A percentile compares a stretch with the other conserved stretches of the same genome.
These are phyloP conservation scores for Aspergillus oerlinghausenensis DNA, from an alignment of 2,329 filamentous ascomycete species.

Conservation along the genomic window DNA sequence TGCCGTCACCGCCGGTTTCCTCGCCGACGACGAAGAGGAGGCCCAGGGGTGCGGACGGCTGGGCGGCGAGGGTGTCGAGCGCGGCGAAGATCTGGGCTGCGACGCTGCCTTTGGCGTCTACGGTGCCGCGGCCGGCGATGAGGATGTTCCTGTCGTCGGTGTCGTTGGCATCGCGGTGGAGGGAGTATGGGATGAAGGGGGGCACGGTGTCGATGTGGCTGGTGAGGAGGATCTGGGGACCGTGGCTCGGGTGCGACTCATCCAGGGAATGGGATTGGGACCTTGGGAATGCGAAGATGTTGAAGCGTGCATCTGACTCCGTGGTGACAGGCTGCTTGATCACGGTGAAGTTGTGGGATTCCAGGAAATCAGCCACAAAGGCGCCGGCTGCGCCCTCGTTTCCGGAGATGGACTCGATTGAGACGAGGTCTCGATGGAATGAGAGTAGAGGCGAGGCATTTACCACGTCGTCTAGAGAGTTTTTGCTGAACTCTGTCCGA, in stretches of 20 bases:
- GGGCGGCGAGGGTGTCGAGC: slow-evolving; percentile 42
- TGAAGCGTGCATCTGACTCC: slow-evolving; percentile 52
- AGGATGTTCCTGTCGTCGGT: slow-evolving; percentile 24
- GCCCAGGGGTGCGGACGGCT: slow-evolving; percentile 39
- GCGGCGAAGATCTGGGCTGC: slow-evolving; percentile 41
- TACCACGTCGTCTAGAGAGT: slow-evolving; percentile 33
- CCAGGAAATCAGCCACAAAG: slow-evolving; percentile 65
- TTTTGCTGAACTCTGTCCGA: slow-evolving; percentile 9
- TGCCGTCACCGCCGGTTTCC: slow-evolving; percentile 75
- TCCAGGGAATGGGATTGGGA: slow-evolving; percentile 8
- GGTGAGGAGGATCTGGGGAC: slow-evolving; percentile 43
- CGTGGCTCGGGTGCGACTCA: slow-evolving; percentile 3
- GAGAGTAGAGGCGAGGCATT: slow-evolving; percentile 55
- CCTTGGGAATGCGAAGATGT: slow-evolving; percentile 63
- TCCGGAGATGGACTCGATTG: slow-evolving; percentile 66
- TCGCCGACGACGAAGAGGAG: slow-evolving; percentile 72
- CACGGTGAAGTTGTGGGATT: slow-evolving; percentile 56
- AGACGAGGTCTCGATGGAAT: slow-evolving; percentile 70
- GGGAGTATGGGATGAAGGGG: slow-evolving; percentile 46
- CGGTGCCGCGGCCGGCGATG: slow-evolving; percentile 42
- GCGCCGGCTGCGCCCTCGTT: slow-evolving; percentile 64
- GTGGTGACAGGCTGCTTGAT: slow-evolving; percentile 49
- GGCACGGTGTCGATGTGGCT: slow-evolving; percentile 76
- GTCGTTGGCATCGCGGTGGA: slow-evolving; percentile 40
- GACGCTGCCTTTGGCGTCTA: slow-evolving; percentile 45